Evolutionary conservation across 305 asterid genomes (phyloP), one percentile per base, ranked within the genome.

Genomic region (Fraxinus sp.): DNA sequence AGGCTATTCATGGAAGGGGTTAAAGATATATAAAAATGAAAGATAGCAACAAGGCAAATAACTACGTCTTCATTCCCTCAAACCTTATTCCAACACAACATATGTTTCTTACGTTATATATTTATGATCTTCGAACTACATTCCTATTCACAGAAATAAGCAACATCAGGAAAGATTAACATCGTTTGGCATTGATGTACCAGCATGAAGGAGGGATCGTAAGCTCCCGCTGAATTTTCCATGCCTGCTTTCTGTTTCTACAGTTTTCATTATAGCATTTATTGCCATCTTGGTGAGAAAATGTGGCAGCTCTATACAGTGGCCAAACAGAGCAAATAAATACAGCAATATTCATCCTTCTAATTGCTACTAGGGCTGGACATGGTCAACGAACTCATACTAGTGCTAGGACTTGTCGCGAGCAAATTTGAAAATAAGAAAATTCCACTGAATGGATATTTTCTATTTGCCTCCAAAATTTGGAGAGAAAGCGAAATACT

Each of bases 91-190:
- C 33, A 30, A 30, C 33, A 30, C 33, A 30, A 0, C 33, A 30
- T 30, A 30, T 41, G n/a, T 66, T 24, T n/a, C 22, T 14, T 44
- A 16, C 24, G 66, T 36, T 36, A 28, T 79, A 30, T 3, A 59
- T 74, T 55, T 41, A 3, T 44, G 28, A 3, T 18, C 49, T 84
- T 76, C 28, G 75, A 28, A 30, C 5, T 20, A 32, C 80, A 82
- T 76, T 71, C 76, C 46, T 46, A 81, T 85, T 87, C 84, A 71
- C 39, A 95, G 98, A 93, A 5, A 35, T 35, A 87, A 88, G 81
- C 89, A 85, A 79, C 89, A 85, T 72, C 94, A 93, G 22, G 90
- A 88, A 87, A 87, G 88, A 89, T 95, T 94, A 85, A 97, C 98
- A 78, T 94, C 98, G 59, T 83, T 93, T 74, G 80, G 92, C 84